Base-by-base conservation (phyloP, 106 monocot species). In the Vanilla planifolia region DNA sequence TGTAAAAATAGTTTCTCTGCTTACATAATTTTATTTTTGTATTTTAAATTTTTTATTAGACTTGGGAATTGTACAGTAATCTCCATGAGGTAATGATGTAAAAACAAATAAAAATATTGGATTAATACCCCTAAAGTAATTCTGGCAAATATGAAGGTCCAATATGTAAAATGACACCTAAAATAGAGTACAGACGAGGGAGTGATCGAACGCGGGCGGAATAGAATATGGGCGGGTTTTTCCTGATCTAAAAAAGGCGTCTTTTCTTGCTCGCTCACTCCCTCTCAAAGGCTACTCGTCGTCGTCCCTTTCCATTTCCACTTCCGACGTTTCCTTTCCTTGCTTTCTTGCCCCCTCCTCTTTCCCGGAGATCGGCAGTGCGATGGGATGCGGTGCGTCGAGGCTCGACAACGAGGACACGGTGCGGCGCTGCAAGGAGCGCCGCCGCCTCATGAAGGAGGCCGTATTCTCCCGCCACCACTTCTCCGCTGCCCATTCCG, bases 351-450 rank as follows among this genome's bases (percentile, higher is more conserved):
- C 3, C 50, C 32, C 29, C 9, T 53, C 53, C 30, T 53, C 6
- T 2, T 46, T 46, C 14, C n/a, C 45, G 13, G 45, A 5, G 3
- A 21, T 28, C 24, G 40, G 41, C 61, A 21, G 14, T 51, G 60
- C 14, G 24, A 94, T 96, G 96, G 96, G 96, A 2, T 96, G 96
- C 79, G 30, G 84, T 16, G 77, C 96, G 30, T 96, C 96, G 45
- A 51, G 75, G 77, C 68, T 96, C 52, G 84, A 91, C 47, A 79
- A 84, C 64, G 96, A 96, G 66, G 96, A 91, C 77, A 76, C 77
- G 1, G 96, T 96, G 28, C 80, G 96, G 43, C 84, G 96, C 27
- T 96, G 96, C 91, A 78, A 81, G 72, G 91, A 96, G 68, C 84
- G 96, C 19, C 91, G 87, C 64, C 73, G 84, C 50, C 81, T 87